Evolutionary conservation across 2,329 filamentous ascomycete genomes (phyloP).

Genomic region (Aspergillus eucalypticola): DNA sequence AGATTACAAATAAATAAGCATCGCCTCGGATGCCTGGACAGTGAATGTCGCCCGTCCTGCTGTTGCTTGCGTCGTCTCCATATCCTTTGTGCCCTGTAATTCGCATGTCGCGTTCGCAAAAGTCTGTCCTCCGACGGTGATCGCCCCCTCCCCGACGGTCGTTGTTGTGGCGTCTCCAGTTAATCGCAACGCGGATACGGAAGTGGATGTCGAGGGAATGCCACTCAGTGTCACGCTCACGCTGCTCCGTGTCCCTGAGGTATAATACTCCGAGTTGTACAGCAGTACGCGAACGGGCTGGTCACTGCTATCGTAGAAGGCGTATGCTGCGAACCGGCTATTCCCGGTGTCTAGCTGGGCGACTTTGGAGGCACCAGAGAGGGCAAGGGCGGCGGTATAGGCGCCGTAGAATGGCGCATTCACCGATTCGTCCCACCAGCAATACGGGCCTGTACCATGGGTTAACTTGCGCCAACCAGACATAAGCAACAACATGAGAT

Average conservation of each 20-base stretch:
- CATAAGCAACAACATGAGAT: not conserved
- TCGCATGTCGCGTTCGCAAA: constrained; percentile 51
- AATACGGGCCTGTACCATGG: constrained; percentile 41
- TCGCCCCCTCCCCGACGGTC: constrained; percentile 48
- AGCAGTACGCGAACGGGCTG: constrained; percentile 45
- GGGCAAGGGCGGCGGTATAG: constrained; percentile 49
- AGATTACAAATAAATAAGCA: constrained; percentile 48
- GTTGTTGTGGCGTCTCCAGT: constrained; percentile 48
- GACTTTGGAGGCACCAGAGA: constrained; percentile 48
- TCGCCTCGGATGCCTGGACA: constrained; percentile 50
- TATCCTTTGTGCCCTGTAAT: constrained; percentile 39
- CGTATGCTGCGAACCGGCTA: constrained; percentile 50
- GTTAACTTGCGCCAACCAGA: not conserved
- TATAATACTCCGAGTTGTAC: constrained; percentile 35
- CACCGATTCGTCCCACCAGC: constrained; percentile 52
- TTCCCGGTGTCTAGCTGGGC: constrained; percentile 49
- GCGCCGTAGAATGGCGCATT: constrained; percentile 57
- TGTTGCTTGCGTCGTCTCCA: constrained; percentile 20
- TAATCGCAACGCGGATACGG: constrained; percentile 47
- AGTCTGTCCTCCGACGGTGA: constrained; percentile 49
- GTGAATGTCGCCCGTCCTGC: constrained; percentile 42
- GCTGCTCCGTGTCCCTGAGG: constrained; percentile 26
- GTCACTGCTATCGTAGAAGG: constrained; percentile 42
- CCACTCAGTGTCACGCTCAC: constrained; percentile 48
- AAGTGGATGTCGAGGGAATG: constrained; percentile 32